Evolutionary conservation across 139 green algal species (phyloP).

Genomic region (Coelastrella sp.): DNA sequence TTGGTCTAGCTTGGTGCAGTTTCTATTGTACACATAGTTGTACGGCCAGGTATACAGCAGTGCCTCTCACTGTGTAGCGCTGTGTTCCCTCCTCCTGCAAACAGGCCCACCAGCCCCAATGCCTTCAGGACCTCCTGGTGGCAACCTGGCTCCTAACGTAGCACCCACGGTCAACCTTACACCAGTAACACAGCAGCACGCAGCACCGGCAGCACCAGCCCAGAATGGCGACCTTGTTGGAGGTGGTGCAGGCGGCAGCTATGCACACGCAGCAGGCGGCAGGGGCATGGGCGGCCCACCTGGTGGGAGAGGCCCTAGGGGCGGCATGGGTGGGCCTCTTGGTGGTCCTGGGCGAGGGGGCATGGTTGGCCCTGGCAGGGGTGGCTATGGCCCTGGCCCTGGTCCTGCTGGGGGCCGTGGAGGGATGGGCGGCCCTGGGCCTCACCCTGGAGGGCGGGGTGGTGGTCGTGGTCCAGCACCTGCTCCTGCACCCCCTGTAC

Average conservation of each 20-base stretch:
- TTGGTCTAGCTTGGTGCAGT: too few species aligned
- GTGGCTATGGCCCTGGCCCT: not conserved
- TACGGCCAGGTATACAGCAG: too few species aligned
- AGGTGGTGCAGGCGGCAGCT: constrained; percentile 13
- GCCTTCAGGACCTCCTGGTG: not conserved
- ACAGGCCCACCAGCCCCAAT: not conserved
- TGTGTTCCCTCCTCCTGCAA: not conserved
- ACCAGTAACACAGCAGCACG: constrained; percentile 19
- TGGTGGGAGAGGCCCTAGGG: not conserved
- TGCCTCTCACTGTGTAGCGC: too few species aligned
- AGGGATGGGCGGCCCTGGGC: constrained; percentile 29
- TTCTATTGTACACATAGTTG: too few species aligned
- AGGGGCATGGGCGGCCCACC: not conserved
- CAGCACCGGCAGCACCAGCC: not conserved
- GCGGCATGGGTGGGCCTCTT: constrained; percentile 6
- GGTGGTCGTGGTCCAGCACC: constrained; percentile 17
- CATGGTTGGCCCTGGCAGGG: constrained; percentile 1
- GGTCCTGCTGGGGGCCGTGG: constrained; percentile 24
- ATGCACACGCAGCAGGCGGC: constrained; percentile 24
- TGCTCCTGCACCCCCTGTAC: constrained; percentile 69
- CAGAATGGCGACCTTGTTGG: constrained; percentile 11
- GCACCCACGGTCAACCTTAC: constrained; percentile 48
- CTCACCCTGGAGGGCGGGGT: constrained; percentile 24
- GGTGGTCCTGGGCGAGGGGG: not conserved
- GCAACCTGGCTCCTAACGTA: constrained; percentile 17